These are phyloP conservation scores for Abelmoschus esculentus DNA, from an alignment of 345 rosid genomes.

Conservation along the genomic window DNA sequence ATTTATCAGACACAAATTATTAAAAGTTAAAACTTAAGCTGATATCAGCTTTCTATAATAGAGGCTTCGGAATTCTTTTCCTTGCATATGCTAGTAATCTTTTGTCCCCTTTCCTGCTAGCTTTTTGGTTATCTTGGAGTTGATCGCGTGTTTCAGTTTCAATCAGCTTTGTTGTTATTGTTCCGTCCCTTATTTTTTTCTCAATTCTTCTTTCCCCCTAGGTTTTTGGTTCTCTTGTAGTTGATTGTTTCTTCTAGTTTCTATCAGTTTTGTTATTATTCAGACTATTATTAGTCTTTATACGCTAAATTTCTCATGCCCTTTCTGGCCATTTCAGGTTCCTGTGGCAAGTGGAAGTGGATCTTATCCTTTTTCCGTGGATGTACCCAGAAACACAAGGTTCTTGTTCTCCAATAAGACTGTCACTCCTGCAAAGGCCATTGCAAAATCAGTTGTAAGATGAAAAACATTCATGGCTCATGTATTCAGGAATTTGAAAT, in stretches of 20 bases:
- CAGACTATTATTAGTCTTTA: slow-evolving; percentile 2
- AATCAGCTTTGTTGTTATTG: not conserved
- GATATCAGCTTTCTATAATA: not conserved
- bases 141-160: not conserved
- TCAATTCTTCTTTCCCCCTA: not conserved
- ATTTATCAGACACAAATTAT: not conserved
- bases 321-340: slow-evolving; percentile 38
- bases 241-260: not conserved
- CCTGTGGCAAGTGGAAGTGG: slow-evolving; percentile 98
- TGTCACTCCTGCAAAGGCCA: slow-evolving; percentile 69
- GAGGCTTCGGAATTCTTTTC: not conserved
- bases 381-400: slow-evolving; percentile 90
- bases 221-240: not conserved
- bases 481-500: slow-evolving; percentile 18
- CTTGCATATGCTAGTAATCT: not conserved
- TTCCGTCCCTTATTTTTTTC: not conserved
- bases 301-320: slow-evolving; percentile 7
- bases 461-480: slow-evolving; percentile 9
- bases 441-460: slow-evolving; percentile 87
- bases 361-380: slow-evolving; percentile 85
- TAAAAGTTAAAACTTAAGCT: not conserved
- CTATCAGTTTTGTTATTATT: not conserved
- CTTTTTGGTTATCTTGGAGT: not conserved
- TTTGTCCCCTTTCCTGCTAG: not conserved
- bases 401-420: slow-evolving; percentile 87